phyloP scores from a whole-genome alignment of 345 rosid genomes.

The Syzygium aromaticum region DNA sequence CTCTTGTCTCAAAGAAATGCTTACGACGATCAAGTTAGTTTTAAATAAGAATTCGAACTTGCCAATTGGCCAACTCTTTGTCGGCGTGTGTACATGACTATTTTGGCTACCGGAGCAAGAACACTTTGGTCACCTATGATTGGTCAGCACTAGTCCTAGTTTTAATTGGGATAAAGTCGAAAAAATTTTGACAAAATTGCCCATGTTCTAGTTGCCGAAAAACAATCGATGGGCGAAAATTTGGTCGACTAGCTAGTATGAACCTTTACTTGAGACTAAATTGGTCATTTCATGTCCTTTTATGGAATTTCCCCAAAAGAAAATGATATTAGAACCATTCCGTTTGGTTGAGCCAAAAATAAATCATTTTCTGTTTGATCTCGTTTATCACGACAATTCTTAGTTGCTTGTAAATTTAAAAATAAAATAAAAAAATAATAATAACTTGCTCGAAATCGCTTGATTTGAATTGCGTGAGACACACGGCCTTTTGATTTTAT shows the following conservation, averaged over 20 bases:
- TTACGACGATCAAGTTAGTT: accelerated
- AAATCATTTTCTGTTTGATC: too few relatives aligned
- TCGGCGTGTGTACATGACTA: not conserved
- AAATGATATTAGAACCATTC: not conserved
- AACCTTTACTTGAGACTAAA: not conserved
- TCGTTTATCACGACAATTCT: not conserved
- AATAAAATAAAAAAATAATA: too few relatives aligned
- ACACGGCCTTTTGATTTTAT: too few relatives aligned
- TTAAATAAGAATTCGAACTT: accelerated
- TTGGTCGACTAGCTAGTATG: too few relatives aligned
- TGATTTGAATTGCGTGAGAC: too few relatives aligned
- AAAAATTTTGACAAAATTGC: too few relatives aligned
- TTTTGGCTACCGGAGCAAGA: accelerated
- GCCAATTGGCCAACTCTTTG: not conserved
- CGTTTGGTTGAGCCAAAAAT: too few relatives aligned
- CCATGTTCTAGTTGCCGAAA: not conserved
- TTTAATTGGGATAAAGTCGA: not conserved
- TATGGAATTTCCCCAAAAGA: too few relatives aligned
- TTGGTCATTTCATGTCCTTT: too few relatives aligned
- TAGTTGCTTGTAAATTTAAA: not conserved
- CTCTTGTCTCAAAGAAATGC: not conserved
- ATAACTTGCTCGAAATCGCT: too few relatives aligned
- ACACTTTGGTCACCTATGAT: not conserved
- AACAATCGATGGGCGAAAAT: too few relatives aligned
- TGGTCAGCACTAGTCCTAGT: too few relatives aligned